Percentiles rank a stretch among this genome's conserved stretches.
These are phyloP conservation scores for Apiotrichum brassicae DNA, from an alignment of 1,284 basidiomycete genomes.

Conservation along the genomic window DNA sequence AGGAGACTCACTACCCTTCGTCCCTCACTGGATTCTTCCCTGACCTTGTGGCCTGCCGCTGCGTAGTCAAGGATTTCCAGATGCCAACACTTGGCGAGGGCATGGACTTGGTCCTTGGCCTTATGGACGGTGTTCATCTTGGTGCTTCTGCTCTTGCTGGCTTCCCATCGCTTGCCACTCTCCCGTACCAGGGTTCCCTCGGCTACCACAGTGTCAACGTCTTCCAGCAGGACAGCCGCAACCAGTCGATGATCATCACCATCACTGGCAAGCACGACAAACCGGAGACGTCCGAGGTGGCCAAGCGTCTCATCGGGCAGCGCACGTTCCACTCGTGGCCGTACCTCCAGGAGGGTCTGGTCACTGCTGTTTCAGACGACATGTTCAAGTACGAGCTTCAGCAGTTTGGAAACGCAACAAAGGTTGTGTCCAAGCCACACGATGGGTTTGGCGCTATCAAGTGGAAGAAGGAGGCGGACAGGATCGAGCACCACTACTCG, in stretches of 20 bases:
- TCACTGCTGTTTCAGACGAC: conserved; percentile 79
- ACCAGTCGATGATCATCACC: conserved; percentile 86
- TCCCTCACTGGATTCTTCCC: conserved; percentile 95
- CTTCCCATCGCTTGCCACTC: conserved; percentile 88
- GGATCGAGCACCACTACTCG: conserved; percentile 77
- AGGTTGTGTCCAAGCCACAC: conserved; percentile 66
- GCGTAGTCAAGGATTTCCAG: conserved; percentile 70
- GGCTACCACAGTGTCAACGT: conserved; percentile 88
- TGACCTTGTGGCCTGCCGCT: conserved; percentile 72
- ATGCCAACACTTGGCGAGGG: conserved; percentile 78
- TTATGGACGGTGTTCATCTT: conserved; percentile 81
- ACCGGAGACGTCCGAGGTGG: conserved; percentile 63
- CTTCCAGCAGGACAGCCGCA: conserved; percentile 81
- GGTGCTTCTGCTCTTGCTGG: conserved; percentile 84
- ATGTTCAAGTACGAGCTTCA: conserved; percentile 77
- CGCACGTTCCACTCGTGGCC: conserved; percentile 86
- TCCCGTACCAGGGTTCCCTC: conserved; percentile 70
- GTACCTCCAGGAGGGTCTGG: conserved; percentile 85
- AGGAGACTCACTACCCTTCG: conserved; percentile 69
- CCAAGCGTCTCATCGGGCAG: conserved; percentile 65
- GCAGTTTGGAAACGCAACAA: conserved; percentile 52
- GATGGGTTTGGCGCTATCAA: conserved; percentile 57
- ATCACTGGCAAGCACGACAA: conserved; percentile 69
- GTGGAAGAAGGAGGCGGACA: conserved; percentile 73
- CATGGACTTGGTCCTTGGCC: conserved; percentile 74